Evolutionary conservation across 1,284 basidiomycete species (phyloP), one percentile per base, ranked within the genome.

Genomic region (Pholiota adiposa): DNA sequence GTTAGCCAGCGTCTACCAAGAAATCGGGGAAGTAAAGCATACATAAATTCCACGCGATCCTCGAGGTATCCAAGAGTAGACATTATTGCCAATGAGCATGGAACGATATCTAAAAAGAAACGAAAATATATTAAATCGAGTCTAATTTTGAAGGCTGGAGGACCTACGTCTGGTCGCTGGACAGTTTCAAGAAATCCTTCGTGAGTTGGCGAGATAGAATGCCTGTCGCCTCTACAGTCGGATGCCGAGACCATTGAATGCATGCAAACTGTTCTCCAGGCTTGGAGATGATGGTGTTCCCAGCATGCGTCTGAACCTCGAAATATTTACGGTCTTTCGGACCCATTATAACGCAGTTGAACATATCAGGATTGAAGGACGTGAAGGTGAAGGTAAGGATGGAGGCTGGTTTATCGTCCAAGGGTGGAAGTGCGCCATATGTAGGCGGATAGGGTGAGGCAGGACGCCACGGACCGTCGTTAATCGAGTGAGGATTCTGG

Each of bases 211-310:
- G 60, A 11, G 63, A 43, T 36, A 68, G 43, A 18, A 61, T 48
- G n/a, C 66, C 63, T 6, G 25, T 51, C 4, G 65, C 63, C 55
- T 67, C 63, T 8, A 70, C 59, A 3, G 41, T 58, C 1, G 67
- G 65, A 23, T 64, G 59, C 14, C 59, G 54, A 0, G 59, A 56
- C 70, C 70, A 72, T 53, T 67, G 62, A 29, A 72, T 65, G 4
- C 56, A 56, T 21, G 65, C 68, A 40, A 67, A 33, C 6, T 59
- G 34, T 25, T 65, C 58, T 3, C 59, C 61, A 1, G 62, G 62
- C 38, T 66, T 66, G 2, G 62, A 59, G 29, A 70, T 65, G 4
- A 58, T 56, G 1, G 65, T 70, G 14, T 33, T 58, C 7, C 51
- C 57, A 1, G 59, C 53, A 0, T 40, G 49, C 0, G 69, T 68